Percentiles rank a stretch among this genome's conserved stretches.
Conservation (phyloP, 1,284 basidiomycete species). For the Wallemia hederae region DNA sequence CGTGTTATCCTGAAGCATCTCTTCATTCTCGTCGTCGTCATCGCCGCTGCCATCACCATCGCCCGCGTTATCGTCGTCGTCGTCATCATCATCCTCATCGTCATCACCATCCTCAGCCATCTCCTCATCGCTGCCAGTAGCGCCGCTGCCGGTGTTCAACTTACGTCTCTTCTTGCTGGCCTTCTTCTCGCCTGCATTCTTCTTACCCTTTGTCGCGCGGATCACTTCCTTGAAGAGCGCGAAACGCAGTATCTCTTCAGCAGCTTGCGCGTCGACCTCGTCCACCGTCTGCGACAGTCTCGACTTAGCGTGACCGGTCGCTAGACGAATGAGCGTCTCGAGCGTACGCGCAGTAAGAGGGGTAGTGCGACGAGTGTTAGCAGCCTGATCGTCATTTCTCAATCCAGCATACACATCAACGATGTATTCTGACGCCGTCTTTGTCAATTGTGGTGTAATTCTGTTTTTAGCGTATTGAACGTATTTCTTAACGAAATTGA, state of each 20-base stretch:
- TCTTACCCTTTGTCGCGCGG: slow-evolving; percentile 17
- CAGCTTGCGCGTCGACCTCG: slow-evolving; percentile 57
- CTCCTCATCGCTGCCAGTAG: slow-evolving; percentile 13
- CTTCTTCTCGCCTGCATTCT: slow-evolving; percentile 18
- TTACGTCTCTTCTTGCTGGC: slow-evolving; percentile 46
- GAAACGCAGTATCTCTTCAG: slow-evolving; percentile 84
- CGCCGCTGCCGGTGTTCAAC: slow-evolving; percentile 31
- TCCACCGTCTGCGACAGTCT: slow-evolving; percentile 63
- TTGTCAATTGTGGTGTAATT: slow-evolving; percentile 53
- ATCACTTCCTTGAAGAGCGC: slow-evolving; percentile 95
- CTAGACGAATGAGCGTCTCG: slow-evolving; percentile 90
- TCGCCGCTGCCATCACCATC: slow-evolving; percentile 12
- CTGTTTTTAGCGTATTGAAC: slow-evolving; percentile 89
- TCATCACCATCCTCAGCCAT: slow-evolving; percentile 19
- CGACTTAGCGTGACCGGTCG: slow-evolving; percentile 92
- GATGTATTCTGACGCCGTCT: slow-evolving; percentile 82
- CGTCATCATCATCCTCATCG: slow-evolving; percentile 22
- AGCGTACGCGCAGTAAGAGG: slow-evolving; percentile 94
- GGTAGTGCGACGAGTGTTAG: slow-evolving; percentile 74
- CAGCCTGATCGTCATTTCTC: slow-evolving; percentile 71
- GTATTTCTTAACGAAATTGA: slow-evolving; percentile 92
- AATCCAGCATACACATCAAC: slow-evolving; percentile 73
- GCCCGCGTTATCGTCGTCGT: no score
- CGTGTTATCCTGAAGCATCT: slow-evolving; percentile 6
- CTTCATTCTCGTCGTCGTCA: slow-evolving; percentile 18